These are phyloP conservation scores for Trametes maxima DNA, from an alignment of 768 basidiomycete species.

Conservation along the genomic window DNA sequence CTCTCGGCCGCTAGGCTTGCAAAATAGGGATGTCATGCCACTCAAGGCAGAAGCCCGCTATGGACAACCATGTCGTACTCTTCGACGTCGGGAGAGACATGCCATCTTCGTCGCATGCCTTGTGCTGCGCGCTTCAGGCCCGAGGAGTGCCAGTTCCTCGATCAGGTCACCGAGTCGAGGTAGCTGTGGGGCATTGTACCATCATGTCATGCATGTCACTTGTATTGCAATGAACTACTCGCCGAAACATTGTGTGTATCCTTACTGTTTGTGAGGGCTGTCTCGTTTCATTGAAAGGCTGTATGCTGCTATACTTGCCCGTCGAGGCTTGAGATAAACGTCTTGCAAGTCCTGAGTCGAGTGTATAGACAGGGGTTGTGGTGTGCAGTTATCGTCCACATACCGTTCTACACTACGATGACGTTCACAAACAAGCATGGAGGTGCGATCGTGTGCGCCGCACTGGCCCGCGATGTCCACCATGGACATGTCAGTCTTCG, in stretches of 20 bases:
- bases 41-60: conserved; percentile 15
- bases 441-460: no score
- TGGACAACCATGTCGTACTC: conserved; percentile 16
- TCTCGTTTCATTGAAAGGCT: no score
- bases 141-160: conserved; percentile 24
- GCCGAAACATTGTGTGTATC: not conserved
- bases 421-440: no score
- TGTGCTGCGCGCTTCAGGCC: conserved; percentile 28
- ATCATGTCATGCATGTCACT: conserved; percentile 25
- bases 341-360: no score
- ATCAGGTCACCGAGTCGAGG: conserved; percentile 23
- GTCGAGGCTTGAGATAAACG: not conserved
- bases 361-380: no score
- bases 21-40: conserved; percentile 28
- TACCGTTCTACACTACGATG: no score
- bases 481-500: no score
- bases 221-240: conserved; percentile 24
- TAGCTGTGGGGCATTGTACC: conserved; percentile 28
- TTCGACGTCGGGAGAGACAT: conserved; percentile 23
- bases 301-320: no score
- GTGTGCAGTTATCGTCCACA: no score
- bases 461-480: no score
- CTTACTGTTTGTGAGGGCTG: not conserved
- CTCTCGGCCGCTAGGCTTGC: conserved; percentile 30
- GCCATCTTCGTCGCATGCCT: conserved; percentile 28